Conservation (phyloP, 257 asterid species). For the Thymus mandschuricus region DNA sequence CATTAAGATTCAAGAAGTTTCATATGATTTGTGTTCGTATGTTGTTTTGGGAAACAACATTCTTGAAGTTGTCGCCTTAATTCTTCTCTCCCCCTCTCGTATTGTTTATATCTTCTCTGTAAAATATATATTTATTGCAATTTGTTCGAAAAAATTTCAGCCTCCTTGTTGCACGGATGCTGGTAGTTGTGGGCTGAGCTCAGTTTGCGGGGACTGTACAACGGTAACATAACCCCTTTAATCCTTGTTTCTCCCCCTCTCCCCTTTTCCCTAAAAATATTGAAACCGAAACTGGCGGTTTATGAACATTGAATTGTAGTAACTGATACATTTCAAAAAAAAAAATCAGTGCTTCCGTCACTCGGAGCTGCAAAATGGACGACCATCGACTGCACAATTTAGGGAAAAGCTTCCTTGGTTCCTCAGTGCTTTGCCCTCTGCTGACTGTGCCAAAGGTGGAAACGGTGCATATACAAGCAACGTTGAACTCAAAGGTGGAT, state of each 20-base stretch:
- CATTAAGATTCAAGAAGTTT: not conserved
- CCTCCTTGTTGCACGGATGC: constrained; percentile 87
- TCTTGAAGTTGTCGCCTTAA: not conserved
- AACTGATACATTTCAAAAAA: constrained; percentile 33
- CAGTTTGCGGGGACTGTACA: constrained; percentile 85
- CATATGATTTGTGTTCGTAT: not conserved
- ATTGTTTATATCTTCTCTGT: not conserved
- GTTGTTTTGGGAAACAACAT: not conserved
- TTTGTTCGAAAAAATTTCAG: constrained; percentile 49
- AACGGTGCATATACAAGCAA: constrained; percentile 87
- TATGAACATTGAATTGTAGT: constrained; percentile 2
- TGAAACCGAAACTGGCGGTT: not conserved
- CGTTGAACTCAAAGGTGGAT: constrained; percentile 81
- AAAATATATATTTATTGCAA: constrained; percentile 5
- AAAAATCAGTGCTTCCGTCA: constrained; percentile 79
- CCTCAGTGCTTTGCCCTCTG: constrained; percentile 89
- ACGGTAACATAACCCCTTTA: constrained; percentile 59
- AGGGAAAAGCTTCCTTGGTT: constrained; percentile 95
- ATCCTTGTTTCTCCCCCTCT: not conserved
- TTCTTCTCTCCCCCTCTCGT: not conserved
- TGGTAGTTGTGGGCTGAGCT: constrained; percentile 71
- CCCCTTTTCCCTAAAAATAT: not conserved
- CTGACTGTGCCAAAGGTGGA: constrained; percentile 98
- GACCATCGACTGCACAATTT: constrained; percentile 86
- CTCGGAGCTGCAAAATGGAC: constrained; percentile 81